Conservation (phyloP, 768 basidiomycete genomes). For the Cystofilobasidium bisporidii region DNA sequence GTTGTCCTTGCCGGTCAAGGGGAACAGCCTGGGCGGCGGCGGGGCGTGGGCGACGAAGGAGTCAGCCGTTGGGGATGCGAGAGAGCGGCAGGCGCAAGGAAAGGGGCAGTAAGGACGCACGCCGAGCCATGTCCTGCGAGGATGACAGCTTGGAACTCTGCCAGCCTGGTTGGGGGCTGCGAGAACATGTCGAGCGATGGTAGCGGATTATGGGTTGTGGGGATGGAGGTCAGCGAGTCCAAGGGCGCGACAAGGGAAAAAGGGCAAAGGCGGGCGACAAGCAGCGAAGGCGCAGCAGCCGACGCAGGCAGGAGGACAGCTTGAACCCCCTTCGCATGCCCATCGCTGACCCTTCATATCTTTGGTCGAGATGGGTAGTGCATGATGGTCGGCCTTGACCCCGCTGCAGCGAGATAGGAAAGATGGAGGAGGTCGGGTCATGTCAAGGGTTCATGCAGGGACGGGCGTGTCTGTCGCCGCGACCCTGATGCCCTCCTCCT, state of each 20-base stretch:
- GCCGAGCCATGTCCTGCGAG: conserved; percentile 87
- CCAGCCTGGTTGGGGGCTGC: conserved; percentile 2
- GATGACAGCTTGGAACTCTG: conserved; percentile 77
- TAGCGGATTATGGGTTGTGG: neutral
- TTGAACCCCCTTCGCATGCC: too few relatives aligned
- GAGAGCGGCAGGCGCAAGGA: conserved; percentile 30
- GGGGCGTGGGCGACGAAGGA: neutral
- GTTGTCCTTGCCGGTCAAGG: conserved; percentile 48
- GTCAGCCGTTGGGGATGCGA: neutral
- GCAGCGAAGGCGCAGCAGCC: too few relatives aligned
- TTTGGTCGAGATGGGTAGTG: too few relatives aligned
- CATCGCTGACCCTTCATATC: too few relatives aligned
- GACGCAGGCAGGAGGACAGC: too few relatives aligned
- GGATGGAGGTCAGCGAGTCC: neutral
- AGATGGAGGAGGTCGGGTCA: too few relatives aligned
- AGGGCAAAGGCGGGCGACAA: too few relatives aligned
- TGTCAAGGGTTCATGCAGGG: too few relatives aligned
- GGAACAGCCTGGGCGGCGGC: conserved; percentile 33
- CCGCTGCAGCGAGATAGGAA: too few relatives aligned
- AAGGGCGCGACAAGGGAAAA: neutral
- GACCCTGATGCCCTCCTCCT: too few relatives aligned
- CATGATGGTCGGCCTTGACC: too few relatives aligned
- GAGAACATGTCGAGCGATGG: conserved; percentile 17
- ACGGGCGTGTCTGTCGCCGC: too few relatives aligned
- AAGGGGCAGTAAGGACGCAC: conserved; percentile 47